Conservation (phyloP, 2,329 filamentous ascomycete genomes). For the Simplicillium sp. region DNA sequence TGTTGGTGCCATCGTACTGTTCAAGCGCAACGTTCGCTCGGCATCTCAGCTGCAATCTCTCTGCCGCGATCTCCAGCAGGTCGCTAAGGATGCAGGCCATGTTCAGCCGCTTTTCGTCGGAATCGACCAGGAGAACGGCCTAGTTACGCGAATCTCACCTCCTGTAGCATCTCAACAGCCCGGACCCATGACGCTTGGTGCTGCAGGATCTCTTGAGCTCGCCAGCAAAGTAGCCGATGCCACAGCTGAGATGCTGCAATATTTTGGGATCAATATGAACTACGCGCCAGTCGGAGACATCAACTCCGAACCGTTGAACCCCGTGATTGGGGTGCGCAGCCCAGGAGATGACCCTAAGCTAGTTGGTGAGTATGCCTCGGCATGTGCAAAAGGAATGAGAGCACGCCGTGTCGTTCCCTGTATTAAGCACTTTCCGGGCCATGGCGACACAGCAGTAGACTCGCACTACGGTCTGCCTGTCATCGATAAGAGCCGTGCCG, state of each 20-base stretch:
- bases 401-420: conserved; percentile 12
- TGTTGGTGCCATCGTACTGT: conserved; percentile 15
- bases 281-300: conserved; percentile 16
- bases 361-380: conserved; percentile 11
- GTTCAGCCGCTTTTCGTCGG: conserved; percentile 15
- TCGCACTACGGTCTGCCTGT: conserved; percentile 16
- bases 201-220: conserved; percentile 9
- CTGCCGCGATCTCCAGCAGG: conserved; percentile 12
- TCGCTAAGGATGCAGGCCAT: conserved; percentile 14
- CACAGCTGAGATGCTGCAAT: conserved; percentile 12
- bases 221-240: conserved; percentile 10
- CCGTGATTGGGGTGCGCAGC: conserved; percentile 16
- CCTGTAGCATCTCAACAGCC: conserved; percentile 14
- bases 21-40: conserved; percentile 15
- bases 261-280: conserved; percentile 19
- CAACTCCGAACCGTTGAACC: conserved; percentile 16
- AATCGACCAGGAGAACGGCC: conserved; percentile 17
- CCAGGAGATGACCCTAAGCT: conserved; percentile 13
- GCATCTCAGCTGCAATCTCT: conserved; percentile 12
- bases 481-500: conserved; percentile 12
- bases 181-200: conserved; percentile 15
- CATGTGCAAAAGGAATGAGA: conserved; percentile 12
- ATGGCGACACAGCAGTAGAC: conserved; percentile 16
- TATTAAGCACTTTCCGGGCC: conserved; percentile 17
- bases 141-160: conserved; percentile 15